Base-by-base conservation (phyloP, 1,284 basidiomycete species). In the Macrocystidia cucumis region DNA sequence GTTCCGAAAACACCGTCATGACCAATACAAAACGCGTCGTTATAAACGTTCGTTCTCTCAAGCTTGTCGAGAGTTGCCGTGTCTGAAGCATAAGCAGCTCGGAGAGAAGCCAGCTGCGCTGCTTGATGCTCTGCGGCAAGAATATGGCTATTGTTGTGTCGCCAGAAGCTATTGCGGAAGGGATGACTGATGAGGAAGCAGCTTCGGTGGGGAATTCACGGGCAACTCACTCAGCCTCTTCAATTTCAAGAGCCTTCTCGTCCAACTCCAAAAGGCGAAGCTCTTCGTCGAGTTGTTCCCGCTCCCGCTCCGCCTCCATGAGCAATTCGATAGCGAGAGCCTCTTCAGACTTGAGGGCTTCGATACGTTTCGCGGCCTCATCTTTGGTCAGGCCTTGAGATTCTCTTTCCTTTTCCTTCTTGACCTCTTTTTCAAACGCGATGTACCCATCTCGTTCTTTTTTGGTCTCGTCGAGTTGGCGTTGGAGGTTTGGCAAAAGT, bases 21-120 rank as follows among this genome's bases (percentile, higher is more conserved):
- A 1, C 93, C 93, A 44, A 99, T 98, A 49, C 91, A 95, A 56
- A 99, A 99, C 0, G 92, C 92, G 52, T 98, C 96, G 45, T 95
- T 95, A 63, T 97, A 98, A 18, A 98, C 96, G 54, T 98, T 98
- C 3, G 93, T 93, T 29, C 83, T 72, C 52, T 95, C 87, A 5
- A 99, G 70, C 49, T 91, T 83, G 46, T 89, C 85, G 9, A 93
- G 67, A 6, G 81, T 83, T 9, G 69, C 72, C 13, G 81, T 71
- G 52, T 88, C 85, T 9, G 80, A 73, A 19, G 78, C 75, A 48
- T 87, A 86, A 1, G 87, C 81, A 9, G 85, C 79, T 18, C 78
- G 67, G 21, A 91, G 60, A 3, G 84, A 79, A 23, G 80, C 74
- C 24, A 85, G 60, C 46, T 84, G 76, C 12, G 79, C 71, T 20